Evolutionary conservation across 1,284 basidiomycete species (phyloP), one percentile per base, ranked within the genome.

Genomic region (Phellopilus nigrolimitatus): DNA sequence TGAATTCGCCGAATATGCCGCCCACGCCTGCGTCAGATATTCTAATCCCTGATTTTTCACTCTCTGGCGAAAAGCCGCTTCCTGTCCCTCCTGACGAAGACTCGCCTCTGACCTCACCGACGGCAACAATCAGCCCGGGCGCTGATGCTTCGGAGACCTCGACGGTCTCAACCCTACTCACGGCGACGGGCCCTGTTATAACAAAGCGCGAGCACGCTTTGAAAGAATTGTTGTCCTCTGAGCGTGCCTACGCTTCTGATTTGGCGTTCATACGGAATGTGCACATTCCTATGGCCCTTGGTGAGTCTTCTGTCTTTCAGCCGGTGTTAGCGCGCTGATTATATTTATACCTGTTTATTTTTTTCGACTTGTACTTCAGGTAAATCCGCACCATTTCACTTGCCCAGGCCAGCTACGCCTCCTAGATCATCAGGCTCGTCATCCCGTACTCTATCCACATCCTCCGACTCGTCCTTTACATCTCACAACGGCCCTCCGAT

Each of bases 231-330:
- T 76, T 91, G 38, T 78, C 80, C 9, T 93, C 91, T 17, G 94
- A 97, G 64, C 75, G 87, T 24, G 83, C 88, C 0, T 95, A 95
- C 67, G 90, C 93, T 1, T 84, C 81, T 8, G 94, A 97, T 71
- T 75, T 97, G 17, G 84, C 85, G 2, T 73, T 97, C 44, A 81
- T 97, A 48, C 76, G 86, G 41, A 88, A 93, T 59, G 79, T 95
- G 24, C 91, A 94, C 64, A 80, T 93, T 40, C 86, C 86, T 7
- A 68, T 88, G 51, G 87, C 87, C 27, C 67, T 83, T 62, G 87
- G 88, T 77, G 65, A 54, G 71, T 64, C 27, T 10, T 56, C 56
- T 50, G 56, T 24, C 25, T 28, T 47, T 10, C 44, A 28, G 12
- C 22, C 28, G 38, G 51, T 39, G 9, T 36, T 27, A 4, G 44